Evolutionary conservation across 1,284 basidiomycete species (phyloP).

Genomic region (Neolentinus lepideus): DNA sequence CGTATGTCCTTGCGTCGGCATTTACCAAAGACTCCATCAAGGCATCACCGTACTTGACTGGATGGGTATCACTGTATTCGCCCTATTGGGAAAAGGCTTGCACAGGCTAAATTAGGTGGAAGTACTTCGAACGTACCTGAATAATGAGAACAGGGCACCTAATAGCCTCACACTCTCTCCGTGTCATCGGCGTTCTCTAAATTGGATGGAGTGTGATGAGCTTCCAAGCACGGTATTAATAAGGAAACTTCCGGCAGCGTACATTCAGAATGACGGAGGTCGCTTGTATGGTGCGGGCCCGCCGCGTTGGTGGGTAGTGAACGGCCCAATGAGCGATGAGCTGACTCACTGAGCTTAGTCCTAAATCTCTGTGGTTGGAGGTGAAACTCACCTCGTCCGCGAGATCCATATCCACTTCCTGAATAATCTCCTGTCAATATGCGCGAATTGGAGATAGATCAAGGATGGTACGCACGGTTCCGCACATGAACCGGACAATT

Average conservation of each 20-base stretch:
- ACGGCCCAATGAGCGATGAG: slow-evolving; percentile 59
- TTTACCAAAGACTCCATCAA: slow-evolving; percentile 41
- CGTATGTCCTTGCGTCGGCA: slow-evolving; percentile 42
- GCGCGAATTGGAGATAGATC: slow-evolving; percentile 6
- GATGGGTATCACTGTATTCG: slow-evolving; percentile 47
- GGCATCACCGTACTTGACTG: slow-evolving; percentile 49
- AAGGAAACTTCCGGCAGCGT: slow-evolving; percentile 13
- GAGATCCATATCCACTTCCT: slow-evolving; percentile 49
- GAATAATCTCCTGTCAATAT: slow-evolving; percentile 1
- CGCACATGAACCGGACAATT: slow-evolving; percentile 44
- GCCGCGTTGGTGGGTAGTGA: slow-evolving; percentile 42
- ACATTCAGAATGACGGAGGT: slow-evolving; percentile 54
- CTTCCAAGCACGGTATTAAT: slow-evolving; percentile 5
- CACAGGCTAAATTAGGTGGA: background rate
- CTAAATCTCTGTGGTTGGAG: slow-evolving; percentile 4
- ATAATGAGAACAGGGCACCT: slow-evolving; percentile 63
- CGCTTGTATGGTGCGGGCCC: slow-evolving; percentile 44
- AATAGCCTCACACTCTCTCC: slow-evolving; percentile 41
- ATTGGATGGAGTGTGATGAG: background rate
- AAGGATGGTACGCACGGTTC: slow-evolving; percentile 30
- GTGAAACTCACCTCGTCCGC: slow-evolving; percentile 44
- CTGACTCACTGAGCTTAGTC: slow-evolving; percentile 22
- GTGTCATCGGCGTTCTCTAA: slow-evolving; percentile 47
- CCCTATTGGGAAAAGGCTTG: slow-evolving; percentile 34
- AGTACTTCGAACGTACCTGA: slow-evolving; percentile 38